phyloP scores from a whole-genome alignment of 208 protist species.

The Acanthamoeba healyi region DNA sequence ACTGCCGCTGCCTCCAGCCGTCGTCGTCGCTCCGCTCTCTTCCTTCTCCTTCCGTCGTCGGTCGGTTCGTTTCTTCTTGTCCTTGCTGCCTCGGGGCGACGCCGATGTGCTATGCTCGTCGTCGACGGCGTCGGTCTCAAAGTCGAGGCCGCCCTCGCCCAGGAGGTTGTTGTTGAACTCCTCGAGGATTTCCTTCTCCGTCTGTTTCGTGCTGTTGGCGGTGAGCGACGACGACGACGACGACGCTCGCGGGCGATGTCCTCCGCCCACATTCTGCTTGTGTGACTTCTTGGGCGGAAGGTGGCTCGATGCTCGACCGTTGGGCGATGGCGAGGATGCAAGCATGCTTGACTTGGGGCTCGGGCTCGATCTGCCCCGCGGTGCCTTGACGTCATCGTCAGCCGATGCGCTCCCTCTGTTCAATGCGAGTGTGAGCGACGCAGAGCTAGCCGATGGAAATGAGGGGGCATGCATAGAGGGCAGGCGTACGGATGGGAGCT shows the following conservation, averaged over 20 bases:
- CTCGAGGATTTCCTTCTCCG: slow-evolving; percentile 12
- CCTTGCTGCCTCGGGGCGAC: neutral
- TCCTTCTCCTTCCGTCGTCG: neutral
- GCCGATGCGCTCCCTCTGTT: neutral
- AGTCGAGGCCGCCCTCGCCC: neutral
- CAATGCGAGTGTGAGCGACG: neutral
- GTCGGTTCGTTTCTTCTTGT: neutral
- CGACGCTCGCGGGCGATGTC: slow-evolving; percentile 26
- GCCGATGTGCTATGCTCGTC: neutral
- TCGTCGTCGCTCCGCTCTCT: neutral
- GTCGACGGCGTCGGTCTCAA: neutral
- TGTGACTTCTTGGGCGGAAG: slow-evolving; percentile 39
- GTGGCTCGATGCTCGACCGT: neutral
- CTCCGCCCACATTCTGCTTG: neutral
- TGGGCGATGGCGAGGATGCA: neutral
- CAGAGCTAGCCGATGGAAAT: neutral
- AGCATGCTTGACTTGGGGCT: neutral
- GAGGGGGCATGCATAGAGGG: neutral
- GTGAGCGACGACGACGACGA: neutral
- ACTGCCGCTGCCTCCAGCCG: neutral
- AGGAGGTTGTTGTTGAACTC: slow-evolving; percentile 19
- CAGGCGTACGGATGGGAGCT: neutral
- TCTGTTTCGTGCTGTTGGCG: neutral
- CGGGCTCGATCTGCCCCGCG: neutral
- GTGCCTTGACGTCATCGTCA: neutral